Conservation (phyloP, 1,284 basidiomycete genomes). For the Papiliotrema fonsecae region DNA sequence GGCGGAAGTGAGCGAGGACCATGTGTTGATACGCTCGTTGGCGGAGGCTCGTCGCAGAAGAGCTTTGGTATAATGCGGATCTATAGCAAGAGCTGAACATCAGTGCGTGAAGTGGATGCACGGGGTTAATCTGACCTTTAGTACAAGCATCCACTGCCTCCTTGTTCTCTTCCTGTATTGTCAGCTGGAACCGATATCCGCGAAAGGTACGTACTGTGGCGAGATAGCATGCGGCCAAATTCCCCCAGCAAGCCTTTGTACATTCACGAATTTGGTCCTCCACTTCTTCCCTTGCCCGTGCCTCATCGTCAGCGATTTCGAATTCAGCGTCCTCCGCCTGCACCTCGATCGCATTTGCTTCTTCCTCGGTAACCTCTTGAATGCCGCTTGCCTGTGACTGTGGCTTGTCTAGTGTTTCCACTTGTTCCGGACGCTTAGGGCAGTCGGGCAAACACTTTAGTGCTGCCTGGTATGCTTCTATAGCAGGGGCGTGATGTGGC, state of each 20-base stretch:
- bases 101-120: not conserved
- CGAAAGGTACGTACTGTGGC: constrained; percentile 17
- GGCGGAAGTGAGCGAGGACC: constrained; percentile 73
- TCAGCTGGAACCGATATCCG: not conserved
- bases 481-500: constrained; percentile 24
- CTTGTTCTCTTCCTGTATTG: constrained; percentile 50
- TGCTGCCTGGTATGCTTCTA: constrained; percentile 27
- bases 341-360: constrained; percentile 31
- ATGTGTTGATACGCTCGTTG: constrained; percentile 73
- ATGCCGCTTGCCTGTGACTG: constrained; percentile 21
- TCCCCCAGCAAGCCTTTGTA: constrained; percentile 39
- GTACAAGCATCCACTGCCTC: constrained; percentile 48
- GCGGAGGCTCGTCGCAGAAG: constrained; percentile 78
- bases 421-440: constrained; percentile 5
- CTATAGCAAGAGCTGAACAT: constrained; percentile 70
- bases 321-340: not conserved
- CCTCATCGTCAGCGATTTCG: constrained; percentile 2
- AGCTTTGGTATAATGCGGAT: constrained; percentile 79
- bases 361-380: constrained; percentile 41
- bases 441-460: constrained; percentile 22
- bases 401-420: too few relatives aligned
- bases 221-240: constrained; percentile 39
- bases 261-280: constrained; percentile 28
- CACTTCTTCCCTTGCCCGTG: constrained; percentile 17
- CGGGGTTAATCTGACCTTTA: constrained; percentile 19